Evolutionary conservation across 352 stramenopile species (phyloP), one percentile per base, ranked within the genome.

Genomic region (Globisporangium radiosum): DNA sequence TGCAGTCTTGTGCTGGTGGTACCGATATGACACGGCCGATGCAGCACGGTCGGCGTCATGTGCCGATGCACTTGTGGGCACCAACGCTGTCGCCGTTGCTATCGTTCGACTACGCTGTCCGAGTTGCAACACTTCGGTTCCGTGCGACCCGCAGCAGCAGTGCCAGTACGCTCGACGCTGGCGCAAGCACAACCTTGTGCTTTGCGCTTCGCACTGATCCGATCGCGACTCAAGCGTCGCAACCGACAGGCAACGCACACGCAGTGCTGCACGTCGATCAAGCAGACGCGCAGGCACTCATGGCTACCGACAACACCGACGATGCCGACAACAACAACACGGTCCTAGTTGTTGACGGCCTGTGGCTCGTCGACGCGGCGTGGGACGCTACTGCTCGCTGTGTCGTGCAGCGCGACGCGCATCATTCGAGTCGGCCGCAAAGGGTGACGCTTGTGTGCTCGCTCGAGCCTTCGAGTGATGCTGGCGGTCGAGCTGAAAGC

Each of bases 261-360:
- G 17, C 17, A 19, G 17, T 19, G 17, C 17, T 19, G 17, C 17
- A 19, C 17, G 17, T n/a, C 14, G 43, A 47, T 11, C 43, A 14
- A 11, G 6, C 1, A 38, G 42, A 15, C 4, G 25, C 1, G 25
- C 25, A 25, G 25, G 2, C 25, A 25, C 25, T 25, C 9, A 15
- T n/a, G 9, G 44, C 17, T 3, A 11, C 25, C 14, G n/a, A 7
- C 5, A 5, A 4, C n/a, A 57, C 1, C 5, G 42, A 58, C 33
- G 51, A 44, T 25, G 36, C 36, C 40, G 5, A 0, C 11, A 36
- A 8, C n/a, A 47, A 51, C 1, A 9, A 48, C 33, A 60, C 40
- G 37, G 56, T 65, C 15, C 53, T 54, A 7, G 60, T 65, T 13
- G 25, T 61, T 36, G 54, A 56, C 19, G 53, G 60, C 1, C 15